Evolutionary conservation across 2,329 filamentous ascomycete genomes (phyloP).

Genomic region (Xylariales sp.): DNA sequence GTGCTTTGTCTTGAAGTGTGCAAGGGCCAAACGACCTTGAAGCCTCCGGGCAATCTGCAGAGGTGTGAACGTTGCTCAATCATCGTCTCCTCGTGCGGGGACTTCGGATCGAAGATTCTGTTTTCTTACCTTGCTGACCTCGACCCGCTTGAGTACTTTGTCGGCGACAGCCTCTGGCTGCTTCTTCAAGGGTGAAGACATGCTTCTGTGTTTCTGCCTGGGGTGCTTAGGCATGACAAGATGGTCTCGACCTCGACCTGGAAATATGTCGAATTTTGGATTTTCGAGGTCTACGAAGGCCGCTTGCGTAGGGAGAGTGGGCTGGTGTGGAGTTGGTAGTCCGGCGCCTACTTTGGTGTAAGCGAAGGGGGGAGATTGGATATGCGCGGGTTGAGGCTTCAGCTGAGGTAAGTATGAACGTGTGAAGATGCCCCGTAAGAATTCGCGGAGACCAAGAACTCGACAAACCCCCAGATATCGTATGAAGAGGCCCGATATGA

Average conservation of each 20-base stretch:
- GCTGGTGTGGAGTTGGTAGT: constrained; percentile 6
- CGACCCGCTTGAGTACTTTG: constrained; percentile 66
- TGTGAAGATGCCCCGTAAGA: no score
- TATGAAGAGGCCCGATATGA: no score
- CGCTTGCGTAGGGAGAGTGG: constrained; percentile 14
- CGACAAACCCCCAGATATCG: no score
- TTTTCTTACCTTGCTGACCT: constrained; percentile 66
- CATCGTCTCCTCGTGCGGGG: constrained; percentile 10
- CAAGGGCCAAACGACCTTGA: constrained; percentile 89
- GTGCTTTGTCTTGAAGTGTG: constrained; percentile 95
- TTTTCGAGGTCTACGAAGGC: constrained; percentile 8
- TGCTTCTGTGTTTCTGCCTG: constrained; percentile 30
- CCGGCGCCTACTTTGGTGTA: constrained; percentile 8
- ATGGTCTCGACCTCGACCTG: no score
- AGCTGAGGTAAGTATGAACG: background rate
- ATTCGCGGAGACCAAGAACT: no score
- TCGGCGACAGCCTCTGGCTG: constrained; percentile 62
- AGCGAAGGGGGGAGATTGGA: constrained; percentile 4
- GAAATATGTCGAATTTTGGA: constrained; percentile 2
- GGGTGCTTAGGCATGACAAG: constrained; percentile 12
- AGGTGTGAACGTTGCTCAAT: constrained; percentile 14
- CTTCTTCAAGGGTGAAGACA: constrained; percentile 59
- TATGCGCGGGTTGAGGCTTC: background rate
- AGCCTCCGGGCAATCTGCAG: constrained; percentile 83
- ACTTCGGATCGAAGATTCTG: constrained; percentile 7